Conservation (phyloP, 441 rosid genomes). For the Populus hybrid region DNA sequence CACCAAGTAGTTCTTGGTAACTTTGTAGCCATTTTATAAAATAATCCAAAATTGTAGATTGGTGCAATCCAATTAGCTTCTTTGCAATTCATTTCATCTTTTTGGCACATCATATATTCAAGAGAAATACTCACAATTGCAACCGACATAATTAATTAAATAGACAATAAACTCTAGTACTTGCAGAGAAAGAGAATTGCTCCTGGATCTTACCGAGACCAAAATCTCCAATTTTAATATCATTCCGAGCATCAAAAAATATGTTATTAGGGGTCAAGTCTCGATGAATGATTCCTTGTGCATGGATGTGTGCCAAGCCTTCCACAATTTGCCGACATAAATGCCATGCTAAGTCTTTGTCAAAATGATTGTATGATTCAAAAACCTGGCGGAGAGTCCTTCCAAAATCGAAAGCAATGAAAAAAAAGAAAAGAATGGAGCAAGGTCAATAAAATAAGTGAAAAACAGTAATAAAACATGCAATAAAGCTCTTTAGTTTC, state of each 20-base stretch:
- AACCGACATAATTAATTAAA: background rate
- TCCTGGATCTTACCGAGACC: slow-evolving; percentile 76
- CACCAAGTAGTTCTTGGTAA: no score
- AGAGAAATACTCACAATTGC: background rate
- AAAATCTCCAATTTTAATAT: slow-evolving; percentile 95
- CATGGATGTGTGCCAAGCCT: slow-evolving; percentile 94
- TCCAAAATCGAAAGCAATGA: slow-evolving; percentile 14
- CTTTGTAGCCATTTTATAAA: no score
- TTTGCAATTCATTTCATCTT: background rate
- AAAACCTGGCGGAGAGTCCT: slow-evolving; percentile 92
- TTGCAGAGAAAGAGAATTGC: background rate
- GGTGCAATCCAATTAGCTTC: background rate
- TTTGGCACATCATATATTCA: background rate
- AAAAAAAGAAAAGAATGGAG: background rate
- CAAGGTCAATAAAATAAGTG: slow-evolving; percentile 5
- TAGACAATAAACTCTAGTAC: background rate
- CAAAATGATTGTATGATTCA: slow-evolving; percentile 82
- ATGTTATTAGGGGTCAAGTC: slow-evolving; percentile 97
- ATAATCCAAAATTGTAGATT: background rate
- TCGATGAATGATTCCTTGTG: slow-evolving; percentile 97
- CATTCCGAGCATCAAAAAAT: slow-evolving; percentile 94
- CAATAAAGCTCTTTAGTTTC: background rate
- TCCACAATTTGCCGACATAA: slow-evolving; percentile 91
- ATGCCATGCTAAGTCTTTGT: slow-evolving; percentile 87
- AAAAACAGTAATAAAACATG: background rate